A percentile compares a stretch with the other conserved stretches of the same genome.
These are phyloP conservation scores for Pyricularia sp. DNA, from an alignment of 2,329 filamentous ascomycete genomes.

Conservation along the genomic window DNA sequence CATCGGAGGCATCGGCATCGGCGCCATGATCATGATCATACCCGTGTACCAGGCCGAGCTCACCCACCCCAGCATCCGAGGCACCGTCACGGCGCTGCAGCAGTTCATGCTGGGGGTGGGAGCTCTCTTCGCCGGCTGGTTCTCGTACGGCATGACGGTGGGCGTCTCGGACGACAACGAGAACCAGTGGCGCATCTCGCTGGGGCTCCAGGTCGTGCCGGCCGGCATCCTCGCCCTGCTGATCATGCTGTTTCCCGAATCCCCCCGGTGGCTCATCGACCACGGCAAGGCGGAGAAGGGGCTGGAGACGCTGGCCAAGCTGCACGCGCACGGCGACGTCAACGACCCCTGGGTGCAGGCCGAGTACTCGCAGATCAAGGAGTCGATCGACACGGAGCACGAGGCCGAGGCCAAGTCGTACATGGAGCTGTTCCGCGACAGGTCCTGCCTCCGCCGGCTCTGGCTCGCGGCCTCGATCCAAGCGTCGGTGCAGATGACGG, in stretches of 20 bases:
- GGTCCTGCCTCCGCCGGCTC: conserved; percentile 59
- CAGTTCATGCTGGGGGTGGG: conserved; percentile 80
- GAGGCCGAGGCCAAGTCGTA: conserved; percentile 63
- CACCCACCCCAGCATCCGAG: conserved; percentile 68
- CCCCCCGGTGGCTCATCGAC: conserved; percentile 66
- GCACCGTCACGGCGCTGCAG: conserved; percentile 64
- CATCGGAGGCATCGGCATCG: conserved; percentile 56
- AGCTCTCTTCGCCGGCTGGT: conserved; percentile 62
- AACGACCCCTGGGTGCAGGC: conserved; percentile 61
- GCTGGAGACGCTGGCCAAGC: conserved; percentile 53
- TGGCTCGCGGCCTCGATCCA: conserved; percentile 63
- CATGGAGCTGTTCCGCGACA: conserved; percentile 55
- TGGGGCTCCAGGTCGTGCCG: conserved; percentile 51
- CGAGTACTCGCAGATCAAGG: conserved; percentile 63
- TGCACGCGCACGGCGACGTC: conserved; percentile 60
- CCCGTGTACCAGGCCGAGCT: conserved; percentile 72
- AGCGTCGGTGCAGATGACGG: conserved; percentile 68
- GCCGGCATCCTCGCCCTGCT: conserved; percentile 54
- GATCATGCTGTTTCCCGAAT: conserved; percentile 64
- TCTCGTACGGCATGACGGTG: conserved; percentile 47
- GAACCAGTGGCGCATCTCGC: conserved; percentile 42
- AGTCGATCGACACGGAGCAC: conserved; percentile 54
- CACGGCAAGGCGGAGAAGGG: conserved; percentile 57
- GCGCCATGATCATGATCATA: conserved; percentile 31
- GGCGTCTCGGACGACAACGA: conserved; percentile 10